These are phyloP conservation scores for Marasmius tenuissimus DNA, from an alignment of 1,284 basidiomycete species.

Conservation along the genomic window DNA sequence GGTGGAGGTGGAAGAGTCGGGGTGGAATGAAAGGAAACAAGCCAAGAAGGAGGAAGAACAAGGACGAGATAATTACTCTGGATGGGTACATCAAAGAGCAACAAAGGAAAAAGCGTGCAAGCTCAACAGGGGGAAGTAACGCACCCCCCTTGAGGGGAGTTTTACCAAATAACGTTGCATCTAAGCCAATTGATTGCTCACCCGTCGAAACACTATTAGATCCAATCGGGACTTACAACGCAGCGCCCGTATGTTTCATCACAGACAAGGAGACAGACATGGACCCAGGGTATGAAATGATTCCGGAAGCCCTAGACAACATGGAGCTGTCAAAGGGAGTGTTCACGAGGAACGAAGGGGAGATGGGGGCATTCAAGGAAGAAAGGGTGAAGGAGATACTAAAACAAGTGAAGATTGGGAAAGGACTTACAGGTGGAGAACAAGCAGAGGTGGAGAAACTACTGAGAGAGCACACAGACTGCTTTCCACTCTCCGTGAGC, in stretches of 20 bases:
- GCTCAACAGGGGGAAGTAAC: not conserved
- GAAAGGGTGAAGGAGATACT: conserved; percentile 21
- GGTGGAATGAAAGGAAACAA: no score
- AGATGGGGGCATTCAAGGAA: not conserved
- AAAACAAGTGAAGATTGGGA: conserved; percentile 20
- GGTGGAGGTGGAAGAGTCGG: no score
- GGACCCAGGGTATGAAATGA: not conserved
- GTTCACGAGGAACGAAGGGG: not conserved
- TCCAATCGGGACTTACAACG: no score
- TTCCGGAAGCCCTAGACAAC: not conserved
- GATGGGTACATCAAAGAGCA: no score
- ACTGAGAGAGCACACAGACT: conserved; percentile 24
- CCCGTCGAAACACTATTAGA: no score
- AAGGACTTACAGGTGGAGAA: conserved; percentile 18
- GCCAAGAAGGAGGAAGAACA: no score
- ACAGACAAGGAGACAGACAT: no score
- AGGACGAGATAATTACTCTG: no score
- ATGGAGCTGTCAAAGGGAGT: not conserved
- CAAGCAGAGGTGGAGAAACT: conserved; percentile 11
- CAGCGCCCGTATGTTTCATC: no score
- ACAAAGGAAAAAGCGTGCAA: no score
- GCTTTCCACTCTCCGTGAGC: conserved; percentile 29
- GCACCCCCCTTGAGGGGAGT: conserved; percentile 3
- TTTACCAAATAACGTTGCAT: not conserved
- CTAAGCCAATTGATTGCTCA: no score